Conservation (phyloP, 192 early-diverging fungal species). For the Chytriomyces sp. region DNA sequence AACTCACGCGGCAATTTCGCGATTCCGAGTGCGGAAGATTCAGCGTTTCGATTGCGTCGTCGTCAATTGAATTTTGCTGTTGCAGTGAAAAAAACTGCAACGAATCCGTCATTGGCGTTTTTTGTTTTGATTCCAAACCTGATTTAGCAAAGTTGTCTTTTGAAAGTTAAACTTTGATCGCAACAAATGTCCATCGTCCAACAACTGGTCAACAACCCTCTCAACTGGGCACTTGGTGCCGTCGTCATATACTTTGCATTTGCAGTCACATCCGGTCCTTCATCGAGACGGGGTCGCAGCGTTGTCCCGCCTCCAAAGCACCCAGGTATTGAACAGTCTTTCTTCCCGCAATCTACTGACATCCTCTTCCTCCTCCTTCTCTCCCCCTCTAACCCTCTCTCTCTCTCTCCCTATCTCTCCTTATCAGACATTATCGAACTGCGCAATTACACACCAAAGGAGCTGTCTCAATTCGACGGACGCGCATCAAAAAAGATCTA, state of each 20-base stretch:
- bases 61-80: too few relatives aligned
- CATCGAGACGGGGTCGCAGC: slow-evolving; percentile 3
- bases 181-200: too few relatives aligned
- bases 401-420: not conserved
- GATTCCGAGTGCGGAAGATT: too few relatives aligned
- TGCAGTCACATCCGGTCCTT: slow-evolving; percentile 25
- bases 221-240: slow-evolving; percentile 72
- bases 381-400: not conserved
- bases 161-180: too few relatives aligned
- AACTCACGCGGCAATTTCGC: too few relatives aligned
- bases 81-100: too few relatives aligned
- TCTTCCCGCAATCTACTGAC: too few relatives aligned
- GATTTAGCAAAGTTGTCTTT: too few relatives aligned
- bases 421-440: slow-evolving; percentile 69
- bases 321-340: slow-evolving; percentile 10
- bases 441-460: slow-evolving; percentile 77
- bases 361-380: not conserved
- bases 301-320: slow-evolving; percentile 39
- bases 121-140: too few relatives aligned
- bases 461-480: slow-evolving; percentile 78
- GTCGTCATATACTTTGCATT: slow-evolving; percentile 61
- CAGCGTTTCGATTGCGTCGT: too few relatives aligned
- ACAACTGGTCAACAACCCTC: slow-evolving; percentile 54
- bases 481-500: slow-evolving; percentile 60
- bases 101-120: too few relatives aligned